Conservation (phyloP, 331 rosid species). For the Quercus phellos region DNA sequence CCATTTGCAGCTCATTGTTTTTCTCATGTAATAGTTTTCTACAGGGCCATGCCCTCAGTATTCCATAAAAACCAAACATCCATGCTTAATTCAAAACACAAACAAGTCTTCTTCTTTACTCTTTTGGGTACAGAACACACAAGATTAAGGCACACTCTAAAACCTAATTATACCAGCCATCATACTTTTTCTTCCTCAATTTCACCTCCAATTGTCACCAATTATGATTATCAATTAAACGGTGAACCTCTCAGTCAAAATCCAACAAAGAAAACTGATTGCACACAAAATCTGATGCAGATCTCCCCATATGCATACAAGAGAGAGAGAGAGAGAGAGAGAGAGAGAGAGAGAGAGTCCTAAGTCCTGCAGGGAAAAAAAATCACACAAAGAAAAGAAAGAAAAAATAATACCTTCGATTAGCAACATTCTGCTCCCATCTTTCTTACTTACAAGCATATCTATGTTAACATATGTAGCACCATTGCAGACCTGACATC, state of each 20-base stretch:
- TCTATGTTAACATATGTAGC: constrained; percentile 83
- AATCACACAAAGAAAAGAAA: not conserved
- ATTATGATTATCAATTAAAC: not conserved
- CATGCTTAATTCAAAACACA: not conserved
- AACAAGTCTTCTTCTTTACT: not conserved
- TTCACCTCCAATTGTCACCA: not conserved
- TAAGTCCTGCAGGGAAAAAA: not conserved
- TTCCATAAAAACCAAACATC: not conserved
- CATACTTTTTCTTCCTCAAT: not conserved
- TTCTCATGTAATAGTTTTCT: not conserved
- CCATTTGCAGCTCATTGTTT: too few relatives aligned
- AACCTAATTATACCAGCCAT: not conserved
- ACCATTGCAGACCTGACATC: constrained; percentile 71
- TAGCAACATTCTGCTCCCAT: constrained; percentile 62
- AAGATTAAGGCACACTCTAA: not conserved
- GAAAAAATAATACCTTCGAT: constrained; percentile 58
- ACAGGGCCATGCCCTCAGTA: not conserved
- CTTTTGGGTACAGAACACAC: not conserved
- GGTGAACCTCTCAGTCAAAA: not conserved
- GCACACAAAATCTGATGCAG: not conserved
- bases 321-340: not conserved
- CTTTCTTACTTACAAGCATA: constrained; percentile 68
- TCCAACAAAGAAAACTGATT: not conserved
- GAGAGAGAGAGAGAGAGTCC: not conserved
- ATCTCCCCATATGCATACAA: too few relatives aligned